Evolutionary conservation across 1,139 yeast species (phyloP).

Genomic region (Debaryomyces robertsiae): DNA sequence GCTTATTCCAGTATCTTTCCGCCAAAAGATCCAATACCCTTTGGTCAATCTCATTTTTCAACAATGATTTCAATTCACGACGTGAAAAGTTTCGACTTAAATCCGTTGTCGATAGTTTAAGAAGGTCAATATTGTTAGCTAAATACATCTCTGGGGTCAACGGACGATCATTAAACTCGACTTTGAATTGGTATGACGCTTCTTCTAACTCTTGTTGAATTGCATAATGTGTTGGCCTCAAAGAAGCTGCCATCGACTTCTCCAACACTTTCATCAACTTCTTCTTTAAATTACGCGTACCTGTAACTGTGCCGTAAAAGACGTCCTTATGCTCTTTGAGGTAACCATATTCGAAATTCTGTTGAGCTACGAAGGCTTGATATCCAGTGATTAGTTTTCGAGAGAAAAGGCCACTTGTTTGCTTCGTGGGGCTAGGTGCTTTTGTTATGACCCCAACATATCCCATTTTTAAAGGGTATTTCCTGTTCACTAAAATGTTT

Average conservation of each 20-base stretch:
- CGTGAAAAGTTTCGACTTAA: conserved; percentile 82
- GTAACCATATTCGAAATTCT: conserved; percentile 61
- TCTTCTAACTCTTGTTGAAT: conserved; percentile 94
- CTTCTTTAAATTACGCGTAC: conserved; percentile 74
- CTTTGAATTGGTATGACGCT: conserved; percentile 89
- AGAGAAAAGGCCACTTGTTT: conserved; percentile 31
- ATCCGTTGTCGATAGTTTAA: conserved; percentile 86
- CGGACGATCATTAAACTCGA: conserved; percentile 92
- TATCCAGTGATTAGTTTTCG: conserved; percentile 41
- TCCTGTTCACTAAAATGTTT: conserved; percentile 67
- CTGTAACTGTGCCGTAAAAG: conserved; percentile 68
- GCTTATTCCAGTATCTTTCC: conserved; percentile 88
- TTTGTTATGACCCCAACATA: conserved; percentile 95
- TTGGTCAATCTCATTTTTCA: conserved; percentile 87
- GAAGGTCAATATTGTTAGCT: conserved; percentile 86
- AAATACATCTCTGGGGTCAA: conserved; percentile 92
- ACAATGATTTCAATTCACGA: conserved; percentile 73
- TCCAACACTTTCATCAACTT: conserved; percentile 87
- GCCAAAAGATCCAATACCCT: conserved; percentile 84
- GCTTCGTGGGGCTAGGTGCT: conserved; percentile 50
- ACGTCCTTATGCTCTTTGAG: conserved; percentile 62
- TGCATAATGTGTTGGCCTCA: conserved; percentile 83
- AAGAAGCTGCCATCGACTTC: conserved; percentile 84
- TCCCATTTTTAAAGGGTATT: conserved; percentile 92
- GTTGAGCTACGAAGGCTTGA: conserved; percentile 61